Conservation (phyloP, 441 rosid genomes). For the Geranium incanum region DNA sequence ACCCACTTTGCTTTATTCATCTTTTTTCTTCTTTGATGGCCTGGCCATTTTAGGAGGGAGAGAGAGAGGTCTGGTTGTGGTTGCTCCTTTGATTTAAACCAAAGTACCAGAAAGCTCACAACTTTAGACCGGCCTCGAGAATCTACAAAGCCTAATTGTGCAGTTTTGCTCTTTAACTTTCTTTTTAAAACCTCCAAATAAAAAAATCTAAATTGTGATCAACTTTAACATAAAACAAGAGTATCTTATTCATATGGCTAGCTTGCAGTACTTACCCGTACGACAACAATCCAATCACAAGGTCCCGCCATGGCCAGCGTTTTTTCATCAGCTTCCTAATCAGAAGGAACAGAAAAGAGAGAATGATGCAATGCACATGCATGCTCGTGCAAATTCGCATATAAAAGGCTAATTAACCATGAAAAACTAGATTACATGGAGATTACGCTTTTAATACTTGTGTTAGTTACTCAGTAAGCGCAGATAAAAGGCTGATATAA, state of each 20-base stretch:
- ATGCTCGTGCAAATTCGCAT: too few species aligned
- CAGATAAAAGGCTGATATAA: too few species aligned
- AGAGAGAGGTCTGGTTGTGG: constrained; percentile 3
- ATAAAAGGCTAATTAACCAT: too few species aligned
- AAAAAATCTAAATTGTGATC: constrained; percentile 5
- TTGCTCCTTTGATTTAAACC: constrained; percentile 15
- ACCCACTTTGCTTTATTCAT: constrained; percentile 22
- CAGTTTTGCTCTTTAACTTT: background rate
- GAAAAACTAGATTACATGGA: background rate
- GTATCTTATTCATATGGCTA: constrained; percentile 14
- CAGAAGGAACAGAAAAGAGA: too few species aligned
- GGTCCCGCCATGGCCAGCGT: constrained; percentile 1
- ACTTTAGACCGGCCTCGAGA: constrained; percentile 39
- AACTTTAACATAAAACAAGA: constrained; percentile 6
- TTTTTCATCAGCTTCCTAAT: background rate
- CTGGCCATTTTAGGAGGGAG: constrained; percentile 1
- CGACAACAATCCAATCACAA: constrained; percentile 14
- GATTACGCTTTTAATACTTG: background rate
- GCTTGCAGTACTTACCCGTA: constrained; percentile 24
- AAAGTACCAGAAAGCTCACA: constrained; percentile 22
- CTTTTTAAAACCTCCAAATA: background rate
- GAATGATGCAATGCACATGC: background rate
- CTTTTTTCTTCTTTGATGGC: constrained; percentile 23
- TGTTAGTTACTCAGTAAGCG: too few species aligned
- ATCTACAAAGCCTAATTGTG: constrained; percentile 26